Conservation (phyloP, 1,284 basidiomycete genomes). For the Cryptococcus hybrid region DNA sequence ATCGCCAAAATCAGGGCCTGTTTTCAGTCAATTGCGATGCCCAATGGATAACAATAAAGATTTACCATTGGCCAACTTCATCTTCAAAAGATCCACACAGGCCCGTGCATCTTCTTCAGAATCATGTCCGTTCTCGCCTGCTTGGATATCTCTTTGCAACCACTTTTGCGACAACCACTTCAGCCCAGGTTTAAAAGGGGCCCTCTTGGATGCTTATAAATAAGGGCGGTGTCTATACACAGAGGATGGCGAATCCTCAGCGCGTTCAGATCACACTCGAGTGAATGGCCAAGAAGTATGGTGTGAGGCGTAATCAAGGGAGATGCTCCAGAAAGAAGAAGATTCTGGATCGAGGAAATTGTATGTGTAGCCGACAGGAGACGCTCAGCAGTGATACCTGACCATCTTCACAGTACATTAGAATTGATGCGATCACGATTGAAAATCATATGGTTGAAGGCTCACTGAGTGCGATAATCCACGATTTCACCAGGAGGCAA, state of each 20-base stretch:
- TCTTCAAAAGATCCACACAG: slow-evolving; percentile 73
- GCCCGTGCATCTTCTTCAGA: slow-evolving; percentile 87
- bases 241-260: slow-evolving; percentile 77
- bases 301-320: slow-evolving; percentile 61
- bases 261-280: slow-evolving; percentile 84
- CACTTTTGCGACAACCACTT: slow-evolving; percentile 91
- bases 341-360: slow-evolving; percentile 68
- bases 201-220: slow-evolving; percentile 85
- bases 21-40: neutral
- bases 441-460: neutral
- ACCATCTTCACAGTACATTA: slow-evolving; percentile 60
- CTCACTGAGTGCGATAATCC: slow-evolving; percentile 82
- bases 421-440: neutral
- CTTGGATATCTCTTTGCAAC: slow-evolving; percentile 80
- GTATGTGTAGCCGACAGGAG: slow-evolving; percentile 69
- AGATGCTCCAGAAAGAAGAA: slow-evolving; percentile 59
- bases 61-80: slow-evolving; percentile 71
- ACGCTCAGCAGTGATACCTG: slow-evolving; percentile 77
- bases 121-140: slow-evolving; percentile 73
- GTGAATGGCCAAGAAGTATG: slow-evolving; percentile 87
- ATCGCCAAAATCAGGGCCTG: slow-evolving; percentile 76
- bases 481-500: slow-evolving; percentile 74
- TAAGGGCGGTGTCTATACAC: slow-evolving; percentile 84
- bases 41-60: slow-evolving; percentile 3
- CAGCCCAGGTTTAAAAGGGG: slow-evolving; percentile 86